A percentile compares a stretch with the other conserved stretches of the same genome.
Conservation (phyloP, 2,329 filamentous ascomycete species). For the Alternaria solani region DNA sequence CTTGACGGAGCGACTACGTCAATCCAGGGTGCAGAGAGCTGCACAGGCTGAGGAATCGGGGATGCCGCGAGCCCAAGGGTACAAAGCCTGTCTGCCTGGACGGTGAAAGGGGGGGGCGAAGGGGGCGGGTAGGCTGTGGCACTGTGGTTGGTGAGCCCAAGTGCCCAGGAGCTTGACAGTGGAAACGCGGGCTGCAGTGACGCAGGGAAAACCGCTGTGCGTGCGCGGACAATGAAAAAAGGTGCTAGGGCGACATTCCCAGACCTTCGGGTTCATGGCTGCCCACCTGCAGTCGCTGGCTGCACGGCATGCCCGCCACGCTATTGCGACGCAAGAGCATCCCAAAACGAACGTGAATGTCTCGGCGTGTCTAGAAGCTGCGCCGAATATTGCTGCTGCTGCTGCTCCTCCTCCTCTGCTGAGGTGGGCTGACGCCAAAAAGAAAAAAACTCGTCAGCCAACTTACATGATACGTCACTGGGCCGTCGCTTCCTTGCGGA, state of each 20-base stretch:
- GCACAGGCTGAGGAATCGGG: constrained; percentile 8
- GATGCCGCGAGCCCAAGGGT: background rate
- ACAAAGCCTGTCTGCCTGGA: background rate
- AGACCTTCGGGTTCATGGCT: constrained; percentile 23
- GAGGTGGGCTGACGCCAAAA: constrained; percentile 15
- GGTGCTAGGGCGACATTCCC: constrained; percentile 19
- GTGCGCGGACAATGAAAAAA: constrained; percentile 19
- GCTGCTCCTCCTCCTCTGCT: no score
- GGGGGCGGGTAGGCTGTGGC: constrained; percentile 1
- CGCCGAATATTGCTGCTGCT: constrained; percentile 5
- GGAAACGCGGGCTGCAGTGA: constrained; percentile 1
- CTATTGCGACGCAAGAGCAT: constrained; percentile 11
- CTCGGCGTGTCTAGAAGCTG: constrained; percentile 20
- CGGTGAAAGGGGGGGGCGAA: background rate
- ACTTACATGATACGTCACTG: constrained; percentile 27
- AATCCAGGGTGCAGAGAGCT: background rate
- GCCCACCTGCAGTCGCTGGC: constrained; percentile 19
- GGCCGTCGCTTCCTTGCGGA: constrained; percentile 8
- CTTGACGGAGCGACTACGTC: constrained; percentile 28
- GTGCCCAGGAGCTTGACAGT: constrained; percentile 4
- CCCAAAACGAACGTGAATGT: constrained; percentile 11
- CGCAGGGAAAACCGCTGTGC: constrained; percentile 17
- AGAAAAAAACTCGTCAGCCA: background rate
- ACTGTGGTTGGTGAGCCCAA: constrained; percentile 15
- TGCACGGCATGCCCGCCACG: constrained; percentile 17